phyloP scores from a whole-genome alignment of 202 grass and related monocot species.

The Carex arenaria region DNA sequence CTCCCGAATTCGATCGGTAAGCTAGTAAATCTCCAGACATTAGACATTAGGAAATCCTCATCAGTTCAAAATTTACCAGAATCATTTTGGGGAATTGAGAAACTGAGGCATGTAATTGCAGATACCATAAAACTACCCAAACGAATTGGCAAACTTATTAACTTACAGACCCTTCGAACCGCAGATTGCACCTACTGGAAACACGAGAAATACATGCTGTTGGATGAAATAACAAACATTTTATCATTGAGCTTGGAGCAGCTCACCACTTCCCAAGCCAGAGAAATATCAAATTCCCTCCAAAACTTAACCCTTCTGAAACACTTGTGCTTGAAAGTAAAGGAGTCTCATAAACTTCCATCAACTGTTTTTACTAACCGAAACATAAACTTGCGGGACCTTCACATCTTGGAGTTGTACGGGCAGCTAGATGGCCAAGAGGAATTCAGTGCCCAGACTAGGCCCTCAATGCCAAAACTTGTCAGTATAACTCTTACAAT shows the following conservation, averaged over 20 bases:
- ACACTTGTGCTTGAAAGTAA: not conserved
- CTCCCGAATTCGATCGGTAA: slow-evolving; percentile 38
- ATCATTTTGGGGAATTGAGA: not conserved
- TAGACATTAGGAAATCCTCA: slow-evolving; percentile 43
- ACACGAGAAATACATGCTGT: not conserved
- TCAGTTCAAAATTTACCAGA: slow-evolving; percentile 7
- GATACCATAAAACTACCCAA: not conserved
- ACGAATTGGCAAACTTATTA: not conserved
- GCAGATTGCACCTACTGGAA: slow-evolving; percentile 22
- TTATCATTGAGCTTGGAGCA: not conserved
- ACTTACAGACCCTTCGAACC: slow-evolving; percentile 19
- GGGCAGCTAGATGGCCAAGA: slow-evolving; percentile 1
- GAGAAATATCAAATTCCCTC: not conserved
- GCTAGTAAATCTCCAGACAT: slow-evolving; percentile 51
- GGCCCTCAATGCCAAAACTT: not conserved
- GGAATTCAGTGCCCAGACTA: not conserved
- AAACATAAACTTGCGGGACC: not conserved
- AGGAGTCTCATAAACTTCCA: not conserved
- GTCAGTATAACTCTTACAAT: not conserved
- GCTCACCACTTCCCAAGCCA: not conserved
- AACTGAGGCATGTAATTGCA: not conserved
- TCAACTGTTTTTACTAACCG: not conserved
- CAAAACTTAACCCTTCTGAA: not conserved
- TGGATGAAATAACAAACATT: slow-evolving; percentile 13
- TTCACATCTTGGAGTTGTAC: slow-evolving; percentile 5